Evolutionary conservation across 2,329 filamentous ascomycete genomes (phyloP).

Genomic region (Waltergamsia citrina): DNA sequence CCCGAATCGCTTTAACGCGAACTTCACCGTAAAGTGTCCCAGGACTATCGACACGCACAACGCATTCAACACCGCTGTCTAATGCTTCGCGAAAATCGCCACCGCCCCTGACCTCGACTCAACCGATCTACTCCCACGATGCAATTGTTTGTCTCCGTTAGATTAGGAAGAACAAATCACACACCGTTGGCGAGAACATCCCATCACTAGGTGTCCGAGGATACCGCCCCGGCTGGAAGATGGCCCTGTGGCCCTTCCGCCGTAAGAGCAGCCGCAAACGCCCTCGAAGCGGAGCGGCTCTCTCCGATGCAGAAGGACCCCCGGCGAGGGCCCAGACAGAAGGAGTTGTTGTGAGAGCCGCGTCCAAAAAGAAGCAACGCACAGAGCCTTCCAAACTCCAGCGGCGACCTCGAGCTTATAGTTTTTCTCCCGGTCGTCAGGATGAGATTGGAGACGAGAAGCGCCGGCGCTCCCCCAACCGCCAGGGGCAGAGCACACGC

Average conservation of each 20-base stretch:
- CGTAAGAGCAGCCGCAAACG: conserved; percentile 60
- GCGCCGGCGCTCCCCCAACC: conserved; percentile 18
- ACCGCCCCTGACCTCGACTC: too few relatives aligned
- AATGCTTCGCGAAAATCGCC: too few relatives aligned
- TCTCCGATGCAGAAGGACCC: conserved; percentile 40
- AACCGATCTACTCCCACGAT: too few relatives aligned
- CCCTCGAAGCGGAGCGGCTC: conserved; percentile 40
- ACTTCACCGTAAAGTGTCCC: too few relatives aligned
- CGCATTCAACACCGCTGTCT: too few relatives aligned
- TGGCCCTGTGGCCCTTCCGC: conserved; percentile 80
- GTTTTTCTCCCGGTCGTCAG: conserved; percentile 51
- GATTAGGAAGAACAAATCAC: too few relatives aligned
- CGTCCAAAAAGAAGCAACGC: conserved; percentile 30
- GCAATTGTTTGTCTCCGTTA: too few relatives aligned
- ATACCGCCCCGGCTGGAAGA: too few relatives aligned
- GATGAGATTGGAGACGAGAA: conserved; percentile 33
- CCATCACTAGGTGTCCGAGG: too few relatives aligned
- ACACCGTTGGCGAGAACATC: too few relatives aligned
- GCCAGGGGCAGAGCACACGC: not conserved
- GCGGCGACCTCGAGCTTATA: conserved; percentile 42
- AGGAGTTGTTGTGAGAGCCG: conserved; percentile 12
- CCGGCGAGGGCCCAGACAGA: conserved; percentile 26
- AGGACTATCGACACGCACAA: too few relatives aligned
- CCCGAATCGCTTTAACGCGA: too few relatives aligned
- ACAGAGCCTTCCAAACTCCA: conserved; percentile 37